These are phyloP conservation scores for Hypocreales sp. DNA, from an alignment of 2,329 filamentous ascomycete genomes.

Conservation along the genomic window DNA sequence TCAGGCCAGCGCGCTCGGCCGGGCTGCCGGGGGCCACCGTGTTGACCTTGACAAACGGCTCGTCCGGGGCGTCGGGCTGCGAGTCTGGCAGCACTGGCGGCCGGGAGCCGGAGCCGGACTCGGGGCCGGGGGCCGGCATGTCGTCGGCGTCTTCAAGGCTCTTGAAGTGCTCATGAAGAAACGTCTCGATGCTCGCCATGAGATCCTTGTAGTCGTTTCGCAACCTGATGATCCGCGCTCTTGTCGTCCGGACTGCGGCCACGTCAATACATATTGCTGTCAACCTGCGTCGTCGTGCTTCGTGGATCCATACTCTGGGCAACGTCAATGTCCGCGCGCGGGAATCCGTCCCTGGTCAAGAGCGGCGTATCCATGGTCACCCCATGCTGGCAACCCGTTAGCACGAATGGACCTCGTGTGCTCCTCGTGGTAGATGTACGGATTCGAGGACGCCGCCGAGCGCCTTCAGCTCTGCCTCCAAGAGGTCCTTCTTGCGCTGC, in stretches of 20 bases:
- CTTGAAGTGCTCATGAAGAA: slow-evolving; percentile 85
- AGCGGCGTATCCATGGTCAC: slow-evolving; percentile 86
- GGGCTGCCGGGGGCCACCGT: slow-evolving; percentile 65
- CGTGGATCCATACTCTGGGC: slow-evolving; percentile 84
- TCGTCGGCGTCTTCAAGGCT: slow-evolving; percentile 39
- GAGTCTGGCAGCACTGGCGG: slow-evolving; percentile 18
- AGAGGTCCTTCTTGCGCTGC: slow-evolving; percentile 65
- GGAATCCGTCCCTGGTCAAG: slow-evolving; percentile 80
- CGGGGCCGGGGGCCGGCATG: slow-evolving; percentile 3
- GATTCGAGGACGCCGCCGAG: slow-evolving; percentile 78
- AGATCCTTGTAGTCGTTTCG: slow-evolving; percentile 88
- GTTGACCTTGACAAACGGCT: slow-evolving; percentile 77
- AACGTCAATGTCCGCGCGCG: slow-evolving; percentile 84
- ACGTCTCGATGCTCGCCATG: slow-evolving; percentile 70
- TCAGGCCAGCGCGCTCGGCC: slow-evolving; percentile 67
- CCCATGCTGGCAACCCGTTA: slow-evolving; percentile 48
- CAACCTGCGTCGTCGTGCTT: too few species aligned
- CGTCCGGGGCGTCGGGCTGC: slow-evolving; percentile 10
- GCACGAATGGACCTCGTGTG: neutral
- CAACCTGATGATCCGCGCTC: slow-evolving; percentile 74
- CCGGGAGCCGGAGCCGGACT: slow-evolving; percentile 7
- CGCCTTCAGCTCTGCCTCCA: slow-evolving; percentile 78
- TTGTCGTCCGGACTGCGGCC: slow-evolving; percentile 68
- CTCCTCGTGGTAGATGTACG: slow-evolving; percentile 30
- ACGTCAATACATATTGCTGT: too few species aligned